Percentiles rank a stretch among this genome's conserved stretches.
phyloP scores from a whole-genome alignment of 73 alveolate genomes.

The Paramecium sonneborni region DNA sequence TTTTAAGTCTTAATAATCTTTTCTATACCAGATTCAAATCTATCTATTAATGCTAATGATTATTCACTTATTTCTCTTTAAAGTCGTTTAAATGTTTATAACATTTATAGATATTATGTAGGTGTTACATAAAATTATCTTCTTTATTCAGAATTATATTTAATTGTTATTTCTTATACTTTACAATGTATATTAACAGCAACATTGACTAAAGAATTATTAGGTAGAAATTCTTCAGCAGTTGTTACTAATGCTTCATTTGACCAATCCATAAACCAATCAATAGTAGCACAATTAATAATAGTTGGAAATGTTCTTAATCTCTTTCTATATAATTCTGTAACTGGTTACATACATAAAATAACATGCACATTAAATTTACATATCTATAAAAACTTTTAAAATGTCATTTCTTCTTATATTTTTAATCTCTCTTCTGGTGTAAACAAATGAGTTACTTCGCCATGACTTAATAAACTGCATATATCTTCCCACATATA shows the following conservation, averaged over 20 bases:
- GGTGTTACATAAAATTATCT: constrained; percentile 99
- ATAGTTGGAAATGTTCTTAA: constrained; percentile 73
- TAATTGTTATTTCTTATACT: constrained; percentile 82
- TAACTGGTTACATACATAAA: constrained; percentile 74
- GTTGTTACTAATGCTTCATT: constrained; percentile 70
- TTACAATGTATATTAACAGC: constrained; percentile 99
- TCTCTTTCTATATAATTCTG: constrained; percentile 70
- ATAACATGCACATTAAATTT: constrained; percentile 67
- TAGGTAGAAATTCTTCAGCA: constrained; percentile 60
- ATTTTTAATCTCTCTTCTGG: constrained; percentile 71
- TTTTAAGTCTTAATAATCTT: constrained; percentile 84
- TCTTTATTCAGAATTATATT: constrained; percentile 92
- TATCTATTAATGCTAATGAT: not conserved
- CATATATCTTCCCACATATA: constrained; percentile 66
- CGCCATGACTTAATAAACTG: constrained; percentile 63
- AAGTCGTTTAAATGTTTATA: constrained; percentile 90
- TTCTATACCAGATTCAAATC: constrained; percentile 68
- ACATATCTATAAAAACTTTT: constrained; percentile 56
- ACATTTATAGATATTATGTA: constrained; percentile 96
- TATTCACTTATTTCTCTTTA: constrained; percentile 66
- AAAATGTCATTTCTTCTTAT: constrained; percentile 60
- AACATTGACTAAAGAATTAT: constrained; percentile 88
- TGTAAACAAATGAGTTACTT: constrained; percentile 64
- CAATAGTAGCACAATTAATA: constrained; percentile 76
- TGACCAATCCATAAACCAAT: constrained; percentile 79